Evolutionary conservation across 2,329 filamentous ascomycete genomes (phyloP).

Genomic region (Sodiomyces alkalinus): DNA sequence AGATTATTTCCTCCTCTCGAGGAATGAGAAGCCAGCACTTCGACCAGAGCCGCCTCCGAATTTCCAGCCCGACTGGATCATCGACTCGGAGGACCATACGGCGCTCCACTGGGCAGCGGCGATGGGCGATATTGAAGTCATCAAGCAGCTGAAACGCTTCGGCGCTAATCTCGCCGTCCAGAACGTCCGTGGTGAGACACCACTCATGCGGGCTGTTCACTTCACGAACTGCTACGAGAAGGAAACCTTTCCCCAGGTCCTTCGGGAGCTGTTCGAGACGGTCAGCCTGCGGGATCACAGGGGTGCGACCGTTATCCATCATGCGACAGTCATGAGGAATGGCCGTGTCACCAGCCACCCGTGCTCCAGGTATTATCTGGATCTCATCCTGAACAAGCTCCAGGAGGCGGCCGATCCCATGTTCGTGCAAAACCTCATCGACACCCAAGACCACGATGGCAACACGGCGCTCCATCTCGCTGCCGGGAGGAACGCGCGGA

Average conservation of each 20-base stretch:
- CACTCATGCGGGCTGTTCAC: constrained; percentile 83
- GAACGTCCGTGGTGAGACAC: constrained; percentile 68
- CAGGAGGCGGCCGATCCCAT: constrained; percentile 61
- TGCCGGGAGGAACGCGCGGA: constrained; percentile 72
- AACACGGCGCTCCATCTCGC: constrained; percentile 70
- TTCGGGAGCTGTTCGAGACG: constrained; percentile 71
- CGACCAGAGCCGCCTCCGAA: constrained; percentile 68
- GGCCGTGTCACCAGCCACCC: constrained; percentile 70
- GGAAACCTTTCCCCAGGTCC: constrained; percentile 71
- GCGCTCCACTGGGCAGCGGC: constrained; percentile 94
- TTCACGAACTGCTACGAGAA: constrained; percentile 98
- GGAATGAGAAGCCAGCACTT: constrained; percentile 58
- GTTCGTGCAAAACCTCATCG: constrained; percentile 64
- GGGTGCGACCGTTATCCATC: constrained; percentile 82
- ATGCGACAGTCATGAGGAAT: constrained; percentile 78
- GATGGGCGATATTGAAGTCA: constrained; percentile 90
- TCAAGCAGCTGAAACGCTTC: constrained; percentile 72
- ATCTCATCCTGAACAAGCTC: constrained; percentile 78
- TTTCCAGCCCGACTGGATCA: constrained; percentile 81
- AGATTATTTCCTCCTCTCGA: constrained; percentile 86
- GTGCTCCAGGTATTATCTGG: constrained; percentile 84
- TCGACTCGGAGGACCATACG: constrained; percentile 84
- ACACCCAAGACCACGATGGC: constrained; percentile 70
- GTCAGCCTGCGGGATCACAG: constrained; percentile 66
- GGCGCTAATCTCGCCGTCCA: constrained; percentile 59